A percentile compares a stretch with the other conserved stretches of the same genome.
phyloP scores from a whole-genome alignment of 805 yeast genomes.

The Zygosaccharomyces pseudorouxii region DNA sequence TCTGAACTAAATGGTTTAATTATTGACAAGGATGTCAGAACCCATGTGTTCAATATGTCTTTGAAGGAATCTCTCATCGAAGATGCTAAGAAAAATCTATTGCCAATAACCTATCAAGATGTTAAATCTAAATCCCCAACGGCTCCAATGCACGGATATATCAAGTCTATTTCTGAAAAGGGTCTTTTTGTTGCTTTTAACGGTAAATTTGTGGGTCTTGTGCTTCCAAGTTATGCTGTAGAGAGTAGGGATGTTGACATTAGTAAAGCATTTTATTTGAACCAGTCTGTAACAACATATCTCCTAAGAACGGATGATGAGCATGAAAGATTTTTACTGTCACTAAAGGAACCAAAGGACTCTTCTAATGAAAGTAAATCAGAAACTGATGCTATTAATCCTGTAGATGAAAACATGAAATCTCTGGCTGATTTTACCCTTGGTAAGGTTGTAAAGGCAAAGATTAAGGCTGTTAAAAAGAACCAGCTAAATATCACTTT shows the following conservation, averaged over 20 bases:
- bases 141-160: conserved; percentile 60
- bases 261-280: conserved; percentile 48
- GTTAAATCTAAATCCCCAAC: conserved; percentile 42
- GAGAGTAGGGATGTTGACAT: conserved; percentile 51
- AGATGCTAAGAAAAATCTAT: conserved; percentile 48
- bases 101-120: conserved; percentile 62
- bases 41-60: conserved; percentile 58
- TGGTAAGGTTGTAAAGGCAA: conserved; percentile 60
- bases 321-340: conserved; percentile 63
- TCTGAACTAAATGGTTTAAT: conserved; percentile 54
- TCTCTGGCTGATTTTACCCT: conserved; percentile 47
- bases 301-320: conserved; percentile 66
- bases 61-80: conserved; percentile 62
- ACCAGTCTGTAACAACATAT: conserved; percentile 68
- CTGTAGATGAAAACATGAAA: conserved; percentile 54
- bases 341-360: conserved; percentile 44
- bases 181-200: conserved; percentile 85
- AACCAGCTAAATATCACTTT: conserved; percentile 71
- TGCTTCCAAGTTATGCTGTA: conserved; percentile 67
- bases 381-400: conserved; percentile 42
- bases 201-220: conserved; percentile 75
- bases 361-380: conserved; percentile 13
- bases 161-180: conserved; percentile 68
- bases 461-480: conserved; percentile 57
- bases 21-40: conserved; percentile 59